Percentiles rank a stretch among this genome's conserved stretches.
These are phyloP conservation scores for Quercus robur DNA, from an alignment of 306 rosid species.

Conservation along the genomic window DNA sequence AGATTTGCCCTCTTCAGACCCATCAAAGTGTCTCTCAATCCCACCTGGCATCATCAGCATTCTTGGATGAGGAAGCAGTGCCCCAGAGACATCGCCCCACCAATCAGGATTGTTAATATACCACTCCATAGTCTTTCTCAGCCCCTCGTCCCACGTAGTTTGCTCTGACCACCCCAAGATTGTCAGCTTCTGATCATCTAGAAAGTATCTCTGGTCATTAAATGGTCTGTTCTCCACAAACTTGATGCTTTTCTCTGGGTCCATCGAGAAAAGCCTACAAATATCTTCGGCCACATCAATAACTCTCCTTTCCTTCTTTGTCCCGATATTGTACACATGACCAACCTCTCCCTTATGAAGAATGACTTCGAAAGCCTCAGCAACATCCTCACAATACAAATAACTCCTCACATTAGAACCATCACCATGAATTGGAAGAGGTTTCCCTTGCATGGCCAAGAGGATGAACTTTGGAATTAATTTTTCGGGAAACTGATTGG, in stretches of 20 bases:
- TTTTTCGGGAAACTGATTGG: slow-evolving; percentile 89
- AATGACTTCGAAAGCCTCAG: slow-evolving; percentile 88
- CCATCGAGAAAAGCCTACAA: slow-evolving; percentile 63
- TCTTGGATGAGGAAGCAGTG: slow-evolving; percentile 88
- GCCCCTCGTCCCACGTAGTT: slow-evolving; percentile 82
- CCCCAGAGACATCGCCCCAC: slow-evolving; percentile 98
- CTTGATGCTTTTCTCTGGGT: slow-evolving; percentile 61
- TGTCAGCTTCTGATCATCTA: slow-evolving; percentile 79
- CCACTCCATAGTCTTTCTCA: slow-evolving; percentile 90
- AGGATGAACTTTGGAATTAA: slow-evolving; percentile 89
- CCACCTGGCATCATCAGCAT: slow-evolving; percentile 98
- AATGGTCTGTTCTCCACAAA: slow-evolving; percentile 92
- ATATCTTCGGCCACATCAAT: slow-evolving; percentile 83
- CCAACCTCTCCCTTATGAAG: slow-evolving; percentile 97
- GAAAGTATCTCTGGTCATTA: slow-evolving; percentile 85
- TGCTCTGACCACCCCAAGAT: slow-evolving; percentile 85
- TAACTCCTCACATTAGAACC: slow-evolving; percentile 93
- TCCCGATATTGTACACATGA: slow-evolving; percentile 87
- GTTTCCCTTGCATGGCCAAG: slow-evolving; percentile 80
- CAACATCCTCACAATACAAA: slow-evolving; percentile 88
- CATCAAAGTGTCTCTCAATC: slow-evolving; percentile 63
- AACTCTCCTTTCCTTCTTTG: slow-evolving; percentile 85
- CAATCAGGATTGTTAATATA: slow-evolving; percentile 73
- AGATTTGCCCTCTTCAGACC: slow-evolving; percentile 55
- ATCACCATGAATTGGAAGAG: slow-evolving; percentile 91